These are phyloP conservation scores for Annona squamosa DNA, from an alignment of 164 flowering plant genomes.

Conservation along the genomic window DNA sequence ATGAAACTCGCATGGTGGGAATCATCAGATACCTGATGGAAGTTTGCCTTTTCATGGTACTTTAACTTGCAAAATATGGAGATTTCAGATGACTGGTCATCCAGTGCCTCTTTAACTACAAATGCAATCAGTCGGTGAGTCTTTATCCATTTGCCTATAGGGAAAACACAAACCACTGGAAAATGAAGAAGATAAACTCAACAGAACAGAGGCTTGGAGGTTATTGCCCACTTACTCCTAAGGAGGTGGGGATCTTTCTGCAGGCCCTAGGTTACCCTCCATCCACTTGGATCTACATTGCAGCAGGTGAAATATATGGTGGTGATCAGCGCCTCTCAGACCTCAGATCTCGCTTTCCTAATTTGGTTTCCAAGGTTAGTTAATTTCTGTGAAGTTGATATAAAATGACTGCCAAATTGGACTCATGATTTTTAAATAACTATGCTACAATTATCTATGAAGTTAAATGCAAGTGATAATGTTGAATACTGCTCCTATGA, in stretches of 20 bases:
- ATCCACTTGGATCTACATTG: constrained; percentile 75
- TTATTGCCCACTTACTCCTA: constrained; percentile 86
- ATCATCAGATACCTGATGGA: background rate
- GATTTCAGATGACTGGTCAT: background rate
- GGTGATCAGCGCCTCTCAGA: constrained; percentile 61
- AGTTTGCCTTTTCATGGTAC: background rate
- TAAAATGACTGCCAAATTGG: no score
- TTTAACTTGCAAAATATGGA: background rate
- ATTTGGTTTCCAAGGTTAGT: constrained; percentile 70
- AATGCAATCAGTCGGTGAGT: background rate
- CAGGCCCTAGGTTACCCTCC: constrained; percentile 80
- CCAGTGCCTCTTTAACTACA: background rate
- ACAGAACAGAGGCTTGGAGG: constrained; percentile 86
- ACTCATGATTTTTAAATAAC: no score
- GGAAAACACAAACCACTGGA: constrained; percentile 92
- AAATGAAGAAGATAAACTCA: constrained; percentile 74
- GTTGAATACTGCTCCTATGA: background rate
- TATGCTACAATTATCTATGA: no score
- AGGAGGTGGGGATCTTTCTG: constrained; percentile 87
- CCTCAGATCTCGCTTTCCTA: constrained; percentile 70
- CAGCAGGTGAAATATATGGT: constrained; percentile 96
- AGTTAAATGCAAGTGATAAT: no score
- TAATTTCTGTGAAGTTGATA: no score
- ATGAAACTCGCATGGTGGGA: background rate
- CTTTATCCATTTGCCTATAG: constrained; percentile 23